Base-by-base conservation (phyloP, 1,284 basidiomycete genomes). In the Agaricales sp. region DNA sequence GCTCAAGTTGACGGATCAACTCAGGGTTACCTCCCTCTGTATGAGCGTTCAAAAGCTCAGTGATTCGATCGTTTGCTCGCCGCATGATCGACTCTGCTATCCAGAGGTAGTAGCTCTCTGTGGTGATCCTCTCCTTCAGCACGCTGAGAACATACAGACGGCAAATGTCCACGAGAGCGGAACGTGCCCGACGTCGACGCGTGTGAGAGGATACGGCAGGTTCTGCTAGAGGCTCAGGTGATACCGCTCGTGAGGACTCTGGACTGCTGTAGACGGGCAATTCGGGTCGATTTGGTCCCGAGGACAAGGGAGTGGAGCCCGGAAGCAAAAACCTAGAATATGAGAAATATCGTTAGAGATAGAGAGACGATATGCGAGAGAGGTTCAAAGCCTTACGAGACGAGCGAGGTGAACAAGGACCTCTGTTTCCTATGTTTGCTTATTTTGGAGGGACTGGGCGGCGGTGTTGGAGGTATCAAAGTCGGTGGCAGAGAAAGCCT, bases 371-470 rank as follows among this genome's bases (percentile, higher is more conserved):
- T n/a, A n/a, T n/a, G n/a, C n/a, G n/a, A n/a, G n/a, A 18, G 13
- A 20, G 16, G 39, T 16, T 16, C 8, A 16, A 41, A 41, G n/a
- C n/a, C 74, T 48, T 66, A 82, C 74, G 79, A 74, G 51, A 87
- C 77, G 23, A 87, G 64, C 18, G 79, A 74, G 73, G 80, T 80
- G 46, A 87, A 66, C 50, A 86, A 60, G 14, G 82, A 83, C 45
- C 76, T 69, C 53, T 81, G 78, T 56, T 77, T 80, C 64, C 73
- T 75, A 53, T 78, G 77, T 52, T 69, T 73, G 14, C 55, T 51
- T 41, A 8, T 20, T 16, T 20, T 41, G 4, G n/a, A n/a, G 6
- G 19, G 13, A 41, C 39, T 66, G 14, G 49, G 37, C 50, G 56
- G 45, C 44, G 55, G 55, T 24, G 56, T 50, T 20, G 54, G 52